phyloP scores from a whole-genome alignment of 306 rosid genomes.

The Acacia acuminata region DNA sequence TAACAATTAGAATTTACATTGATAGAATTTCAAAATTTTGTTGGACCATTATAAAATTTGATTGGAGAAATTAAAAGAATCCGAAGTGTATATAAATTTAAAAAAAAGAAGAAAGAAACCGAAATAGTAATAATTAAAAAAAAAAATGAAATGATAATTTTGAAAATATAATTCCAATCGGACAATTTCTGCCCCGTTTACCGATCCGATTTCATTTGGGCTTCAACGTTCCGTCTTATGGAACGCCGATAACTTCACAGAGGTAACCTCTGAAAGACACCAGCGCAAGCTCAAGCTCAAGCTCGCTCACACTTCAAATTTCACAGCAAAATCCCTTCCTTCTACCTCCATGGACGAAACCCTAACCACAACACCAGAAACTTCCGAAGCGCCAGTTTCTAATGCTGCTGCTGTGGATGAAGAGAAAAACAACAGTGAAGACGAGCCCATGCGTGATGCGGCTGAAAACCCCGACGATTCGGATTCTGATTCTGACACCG shows the following conservation, averaged over 20 bases:
- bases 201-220: no score
- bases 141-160: no score
- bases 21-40: no score
- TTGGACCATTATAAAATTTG: no score
- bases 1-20: no score
- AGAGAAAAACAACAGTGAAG: neutral
- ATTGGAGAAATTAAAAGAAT: no score
- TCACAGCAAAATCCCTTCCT: neutral
- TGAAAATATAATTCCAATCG: neutral
- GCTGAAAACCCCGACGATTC: neutral
- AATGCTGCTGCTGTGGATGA: neutral
- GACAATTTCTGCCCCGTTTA: neutral
- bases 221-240: neutral
- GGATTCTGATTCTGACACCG: conserved; percentile 30
- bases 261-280: neutral
- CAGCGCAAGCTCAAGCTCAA: neutral
- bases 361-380: conserved; percentile 10
- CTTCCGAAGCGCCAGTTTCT: conserved; percentile 25
- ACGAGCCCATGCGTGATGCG: neutral
- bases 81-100: no score
- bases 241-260: neutral
- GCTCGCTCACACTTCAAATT: neutral
- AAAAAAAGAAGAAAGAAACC: no score
- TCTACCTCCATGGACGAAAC: conserved; percentile 42
- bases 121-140: no score